Evolutionary conservation across 2,329 filamentous ascomycete genomes (phyloP), one percentile per base, ranked within the genome.

Genomic region (Cladophialophora yegresii): DNA sequence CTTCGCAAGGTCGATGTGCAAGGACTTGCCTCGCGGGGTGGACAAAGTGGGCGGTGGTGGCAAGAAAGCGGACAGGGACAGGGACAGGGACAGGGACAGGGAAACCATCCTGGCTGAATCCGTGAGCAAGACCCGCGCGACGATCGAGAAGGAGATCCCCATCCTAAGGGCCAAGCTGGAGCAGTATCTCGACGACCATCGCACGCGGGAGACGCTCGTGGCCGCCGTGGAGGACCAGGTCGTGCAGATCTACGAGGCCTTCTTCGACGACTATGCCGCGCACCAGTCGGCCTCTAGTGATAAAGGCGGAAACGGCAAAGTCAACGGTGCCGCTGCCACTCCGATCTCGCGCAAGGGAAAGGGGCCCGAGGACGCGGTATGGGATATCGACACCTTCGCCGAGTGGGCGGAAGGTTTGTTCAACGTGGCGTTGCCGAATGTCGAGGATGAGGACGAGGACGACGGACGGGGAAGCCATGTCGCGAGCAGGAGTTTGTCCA

Each of bases 131-230:
- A 81, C 86, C 2, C 80, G 84, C 51, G 79, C 79, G 32, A 79
- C 80, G 6, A 81, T 87, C 4, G 83, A 87, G 73, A 83, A 82
- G 60, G 84, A 88, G 68, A 83, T 85, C 0, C 82, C 81, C 0
- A 77, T 80, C 30, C 73, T 89, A 9, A 78, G 87, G 1, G 75
- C 76, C 20, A 84, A 86, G 63, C 72, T 89, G 23, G 82, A 84
- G 59, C 84, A 85, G 64, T 89, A 88, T 72, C 79, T 89, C n/a
- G 83, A 85, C 23, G 87, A 89, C 72, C 75, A 77, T n/a, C 79
- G 87, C 28, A 89, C 86, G 63, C 81, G 84, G 62, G 87, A 89
- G 73, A 89, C 87, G 32, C 79, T 89, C 8, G 85, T 89, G 4
- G 85, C 83, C 13, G 87, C 87, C 1, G 86, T 89, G 26, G 82